Conservation (phyloP, 164 flowering plant genomes). For the Berberis thunbergii region DNA sequence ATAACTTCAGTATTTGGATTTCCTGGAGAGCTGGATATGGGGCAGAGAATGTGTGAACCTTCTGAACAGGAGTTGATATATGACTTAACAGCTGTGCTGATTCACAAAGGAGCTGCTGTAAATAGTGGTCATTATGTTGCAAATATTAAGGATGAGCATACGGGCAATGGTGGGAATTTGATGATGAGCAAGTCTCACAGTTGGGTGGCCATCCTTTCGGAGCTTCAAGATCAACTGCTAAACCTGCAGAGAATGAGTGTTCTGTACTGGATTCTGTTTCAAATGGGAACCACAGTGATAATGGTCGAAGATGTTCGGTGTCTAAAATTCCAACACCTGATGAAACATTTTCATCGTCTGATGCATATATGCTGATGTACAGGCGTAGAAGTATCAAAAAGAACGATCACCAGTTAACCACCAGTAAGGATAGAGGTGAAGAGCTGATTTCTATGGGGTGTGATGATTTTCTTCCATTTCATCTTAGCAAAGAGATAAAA, state of each 20-base stretch:
- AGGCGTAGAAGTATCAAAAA: constrained; percentile 25
- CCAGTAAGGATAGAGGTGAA: constrained; percentile 18
- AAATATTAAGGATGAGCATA: constrained; percentile 72
- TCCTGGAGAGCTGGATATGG: constrained; percentile 74
- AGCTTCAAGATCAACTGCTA: constrained; percentile 40
- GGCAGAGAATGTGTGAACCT: constrained; percentile 43
- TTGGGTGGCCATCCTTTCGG: constrained; percentile 84
- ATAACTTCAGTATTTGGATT: constrained; percentile 72
- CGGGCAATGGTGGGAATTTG: constrained; percentile 97
- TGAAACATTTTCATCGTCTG: constrained; percentile 65
- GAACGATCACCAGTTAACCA: constrained; percentile 12
- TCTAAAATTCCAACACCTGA: constrained; percentile 12
- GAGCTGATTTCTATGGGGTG: constrained; percentile 7
- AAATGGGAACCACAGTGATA: constrained; percentile 29
- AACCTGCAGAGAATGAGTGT: constrained; percentile 25
- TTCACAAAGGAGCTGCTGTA: constrained; percentile 92
- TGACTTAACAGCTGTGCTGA: constrained; percentile 80
- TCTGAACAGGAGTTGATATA: constrained; percentile 39
- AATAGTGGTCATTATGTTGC: constrained; percentile 95
- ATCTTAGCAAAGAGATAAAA: constrained; percentile 55
- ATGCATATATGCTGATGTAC: constrained; percentile 98
- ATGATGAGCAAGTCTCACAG: constrained; percentile 81
- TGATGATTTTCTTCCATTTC: constrained; percentile 42
- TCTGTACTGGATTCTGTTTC: constrained; percentile 11
- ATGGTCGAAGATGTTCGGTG: constrained; percentile 23